Base-by-base conservation (phyloP, 208 protist genomes). In the Strigomonas galati region DNA sequence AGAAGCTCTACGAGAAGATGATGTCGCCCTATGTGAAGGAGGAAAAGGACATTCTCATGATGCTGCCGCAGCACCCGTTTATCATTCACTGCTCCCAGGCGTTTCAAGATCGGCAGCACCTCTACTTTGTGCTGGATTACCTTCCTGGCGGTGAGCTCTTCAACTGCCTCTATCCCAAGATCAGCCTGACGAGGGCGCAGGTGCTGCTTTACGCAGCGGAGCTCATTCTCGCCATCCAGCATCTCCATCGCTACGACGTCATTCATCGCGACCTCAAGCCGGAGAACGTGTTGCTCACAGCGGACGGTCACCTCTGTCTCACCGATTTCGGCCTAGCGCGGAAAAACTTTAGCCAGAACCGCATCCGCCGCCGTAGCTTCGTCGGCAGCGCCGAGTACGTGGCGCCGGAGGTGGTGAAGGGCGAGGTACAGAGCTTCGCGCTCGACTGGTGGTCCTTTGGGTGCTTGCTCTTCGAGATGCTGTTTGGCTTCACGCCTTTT, bases 391-490 rank as follows among this genome's bases (percentile, higher is more conserved):
- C 92, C 46, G 85, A 95, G 69, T 97, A 96, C 76, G 76, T 96
- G 28, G 89, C 97, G 15, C 94, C 97, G 5, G 95, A 99, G 82
- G 84, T 98, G 65, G 72, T 99, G 17, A 70, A 88, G 53, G 87
- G 89, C 24, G 74, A 85, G 19, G 82, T 85, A 0, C 88, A 99
- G 70, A 95, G 95, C 52, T 92, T 92, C 59, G 92, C 93, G 19
- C 95, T 99, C 23, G 98, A 99, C 75, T 99, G 97, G 97, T 99
- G 98, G 97, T 92, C 90, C 17, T 82, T 98, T n/a, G 98, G 98
- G 26, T 94, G 98, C 44, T 72, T 99, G 43, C 66, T 98, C 23
- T 99, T 97, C 70, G 97, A 98, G 81, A 98, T 98, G 94, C 74
- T 98, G 55, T 85, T 91, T 30, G 95, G 95, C 66, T 84, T 95